These are phyloP conservation scores for Populus ilicifolia DNA, from an alignment of 345 rosid genomes.

Conservation along the genomic window DNA sequence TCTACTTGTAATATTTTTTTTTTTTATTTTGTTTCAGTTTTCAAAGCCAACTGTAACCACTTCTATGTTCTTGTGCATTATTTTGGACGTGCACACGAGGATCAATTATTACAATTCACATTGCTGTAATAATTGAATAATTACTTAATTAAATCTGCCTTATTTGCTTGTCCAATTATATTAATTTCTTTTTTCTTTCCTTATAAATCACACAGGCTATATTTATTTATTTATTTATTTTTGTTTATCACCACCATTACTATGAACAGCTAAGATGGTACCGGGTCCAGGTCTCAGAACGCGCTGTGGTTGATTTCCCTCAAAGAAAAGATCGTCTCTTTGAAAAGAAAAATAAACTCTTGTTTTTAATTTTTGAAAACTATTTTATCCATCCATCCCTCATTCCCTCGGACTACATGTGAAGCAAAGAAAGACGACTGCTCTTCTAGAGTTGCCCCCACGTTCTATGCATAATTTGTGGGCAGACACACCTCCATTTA, in stretches of 20 bases:
- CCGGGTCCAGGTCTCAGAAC: neutral
- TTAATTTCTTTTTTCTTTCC: neutral
- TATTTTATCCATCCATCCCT: neutral
- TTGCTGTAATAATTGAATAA: neutral
- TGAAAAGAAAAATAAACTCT: too few relatives aligned
- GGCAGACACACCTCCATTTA: constrained; percentile 19
- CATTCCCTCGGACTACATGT: constrained; percentile 31
- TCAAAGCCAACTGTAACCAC: neutral
- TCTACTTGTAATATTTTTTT: neutral
- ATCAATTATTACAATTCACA: neutral
- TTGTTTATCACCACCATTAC: too few relatives aligned
- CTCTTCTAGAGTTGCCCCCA: constrained; percentile 57
- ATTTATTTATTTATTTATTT: too few relatives aligned
- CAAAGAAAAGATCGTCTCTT: neutral
- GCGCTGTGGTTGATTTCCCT: constrained; percentile 8
- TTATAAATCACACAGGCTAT: too few relatives aligned
- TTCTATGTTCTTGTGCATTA: neutral
- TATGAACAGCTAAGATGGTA: constrained; percentile 14
- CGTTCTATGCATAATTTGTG: constrained; percentile 61
- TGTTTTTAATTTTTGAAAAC: too few relatives aligned
- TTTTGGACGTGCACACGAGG: constrained; percentile 1
- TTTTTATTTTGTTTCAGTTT: too few relatives aligned
- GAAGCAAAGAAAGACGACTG: constrained; percentile 13
- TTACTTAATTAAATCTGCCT: neutral
- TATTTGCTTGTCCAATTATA: neutral